These are phyloP conservation scores for Kingdonia uniflora DNA, from an alignment of 164 flowering plant genomes.

Conservation along the genomic window DNA sequence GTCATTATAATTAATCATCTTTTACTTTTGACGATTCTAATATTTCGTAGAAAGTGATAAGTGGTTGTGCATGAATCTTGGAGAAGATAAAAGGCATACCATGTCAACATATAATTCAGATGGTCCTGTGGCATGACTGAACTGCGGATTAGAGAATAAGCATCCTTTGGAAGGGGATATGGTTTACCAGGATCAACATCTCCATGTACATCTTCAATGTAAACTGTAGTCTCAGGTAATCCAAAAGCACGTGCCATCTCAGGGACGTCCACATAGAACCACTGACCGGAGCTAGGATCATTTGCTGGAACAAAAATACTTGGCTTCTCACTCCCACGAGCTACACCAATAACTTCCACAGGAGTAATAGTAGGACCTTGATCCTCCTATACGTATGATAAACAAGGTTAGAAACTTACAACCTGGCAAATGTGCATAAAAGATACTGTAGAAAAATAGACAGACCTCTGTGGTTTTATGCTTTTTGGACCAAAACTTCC, in stretches of 20 bases:
- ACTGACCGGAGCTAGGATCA: conserved; percentile 65
- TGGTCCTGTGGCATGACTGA: conserved; percentile 98
- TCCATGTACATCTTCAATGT: conserved; percentile 74
- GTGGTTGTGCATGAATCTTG: neutral
- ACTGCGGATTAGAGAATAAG: conserved; percentile 53
- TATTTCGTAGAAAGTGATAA: too few species aligned
- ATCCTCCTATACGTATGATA: conserved; percentile 28
- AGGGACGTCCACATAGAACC: conserved; percentile 94
- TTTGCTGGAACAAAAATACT: conserved; percentile 91
- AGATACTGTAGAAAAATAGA: too few species aligned
- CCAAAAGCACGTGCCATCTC: conserved; percentile 60
- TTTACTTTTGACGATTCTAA: too few species aligned
- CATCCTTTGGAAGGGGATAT: conserved; percentile 92
- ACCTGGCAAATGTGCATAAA: conserved; percentile 1
- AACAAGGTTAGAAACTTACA: conserved; percentile 2
- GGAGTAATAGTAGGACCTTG: conserved; percentile 24
- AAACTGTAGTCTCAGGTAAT: conserved; percentile 59
- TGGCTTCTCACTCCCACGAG: conserved; percentile 88
- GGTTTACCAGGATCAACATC: conserved; percentile 55
- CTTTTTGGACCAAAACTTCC: conserved; percentile 74
- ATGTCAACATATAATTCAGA: conserved; percentile 74
- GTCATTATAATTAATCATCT: too few species aligned
- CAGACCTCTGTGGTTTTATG: conserved; percentile 36
- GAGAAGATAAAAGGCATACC: conserved; percentile 22
- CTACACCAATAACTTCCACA: conserved; percentile 66